Conservation (phyloP, 495 filamentous ascomycete genomes). For the Endocarpon pusillum region DNA sequence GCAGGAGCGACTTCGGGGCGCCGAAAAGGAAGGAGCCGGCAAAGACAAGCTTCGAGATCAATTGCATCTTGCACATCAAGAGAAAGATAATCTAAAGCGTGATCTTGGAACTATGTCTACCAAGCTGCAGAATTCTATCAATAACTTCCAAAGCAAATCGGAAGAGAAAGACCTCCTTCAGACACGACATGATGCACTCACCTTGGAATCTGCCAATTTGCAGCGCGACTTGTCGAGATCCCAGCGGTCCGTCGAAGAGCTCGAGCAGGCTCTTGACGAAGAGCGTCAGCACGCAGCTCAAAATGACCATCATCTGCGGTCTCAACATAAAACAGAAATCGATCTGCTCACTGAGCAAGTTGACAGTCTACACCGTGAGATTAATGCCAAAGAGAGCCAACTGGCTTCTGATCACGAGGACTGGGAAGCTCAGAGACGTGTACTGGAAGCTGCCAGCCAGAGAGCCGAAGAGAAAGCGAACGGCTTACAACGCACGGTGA, state of each 20-base stretch:
- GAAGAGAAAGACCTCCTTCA: constrained; percentile 61
- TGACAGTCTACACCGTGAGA: constrained; percentile 48
- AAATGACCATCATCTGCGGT: constrained; percentile 35
- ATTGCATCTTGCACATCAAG: constrained; percentile 21
- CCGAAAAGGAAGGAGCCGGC: constrained; percentile 25
- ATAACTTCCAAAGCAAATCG: constrained; percentile 34
- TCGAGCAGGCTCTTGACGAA: constrained; percentile 37
- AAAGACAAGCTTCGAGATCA: constrained; percentile 25
- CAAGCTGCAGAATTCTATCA: constrained; percentile 32
- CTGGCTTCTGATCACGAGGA: constrained; percentile 52
- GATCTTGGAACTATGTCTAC: constrained; percentile 25
- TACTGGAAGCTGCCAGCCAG: constrained; percentile 46
- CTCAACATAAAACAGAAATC: constrained; percentile 46
- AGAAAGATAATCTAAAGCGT: constrained; percentile 19
- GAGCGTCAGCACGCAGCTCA: constrained; percentile 41
- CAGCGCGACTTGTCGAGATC: constrained; percentile 45
- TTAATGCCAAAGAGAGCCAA: constrained; percentile 57
- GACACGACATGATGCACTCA: constrained; percentile 49
- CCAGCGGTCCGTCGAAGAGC: constrained; percentile 36
- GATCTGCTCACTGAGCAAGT: constrained; percentile 48
- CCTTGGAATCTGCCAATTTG: constrained; percentile 46
- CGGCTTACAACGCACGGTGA: constrained; percentile 55
- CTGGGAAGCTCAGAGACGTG: constrained; percentile 49
- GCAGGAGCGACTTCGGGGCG: constrained; percentile 24
- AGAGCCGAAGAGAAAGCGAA: constrained; percentile 49